Evolutionary conservation across 768 basidiomycete species (phyloP).

Genomic region (Podaxis sp.): DNA sequence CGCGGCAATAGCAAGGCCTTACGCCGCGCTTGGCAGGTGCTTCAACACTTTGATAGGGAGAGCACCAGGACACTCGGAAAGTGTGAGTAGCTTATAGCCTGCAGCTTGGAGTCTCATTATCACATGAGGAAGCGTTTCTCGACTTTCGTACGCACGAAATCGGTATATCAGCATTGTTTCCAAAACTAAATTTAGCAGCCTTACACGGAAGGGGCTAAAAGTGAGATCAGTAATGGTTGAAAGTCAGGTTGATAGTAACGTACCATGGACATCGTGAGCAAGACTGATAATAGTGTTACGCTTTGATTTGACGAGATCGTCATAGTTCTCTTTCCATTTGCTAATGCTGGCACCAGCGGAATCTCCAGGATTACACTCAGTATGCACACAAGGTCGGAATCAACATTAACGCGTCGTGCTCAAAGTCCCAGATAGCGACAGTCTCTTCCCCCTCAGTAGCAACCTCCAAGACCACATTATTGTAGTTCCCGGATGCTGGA

Average conservation of each 20-base stretch:
- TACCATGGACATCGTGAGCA: constrained; percentile 15
- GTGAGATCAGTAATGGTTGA: background rate
- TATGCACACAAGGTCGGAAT: no score
- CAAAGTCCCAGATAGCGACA: constrained; percentile 24
- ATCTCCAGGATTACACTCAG: constrained; percentile 11
- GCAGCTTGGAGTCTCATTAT: constrained; percentile 22
- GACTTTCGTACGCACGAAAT: background rate
- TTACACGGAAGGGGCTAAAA: background rate
- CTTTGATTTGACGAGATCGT: background rate
- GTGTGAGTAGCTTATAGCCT: constrained; percentile 23
- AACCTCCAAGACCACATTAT: constrained; percentile 18
- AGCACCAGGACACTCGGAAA: constrained; percentile 24
- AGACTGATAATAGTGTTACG: constrained; percentile 13
- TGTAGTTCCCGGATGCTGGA: constrained; percentile 21
- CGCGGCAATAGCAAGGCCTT: background rate
- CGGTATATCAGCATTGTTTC: background rate
- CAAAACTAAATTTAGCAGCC: background rate
- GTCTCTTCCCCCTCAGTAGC: constrained; percentile 16
- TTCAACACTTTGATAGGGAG: constrained; percentile 30
- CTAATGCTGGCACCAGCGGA: constrained; percentile 2
- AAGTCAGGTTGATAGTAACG: background rate
- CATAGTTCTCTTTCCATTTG: constrained; percentile 8
- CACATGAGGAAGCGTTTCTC: constrained; percentile 17
- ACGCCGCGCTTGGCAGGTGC: constrained; percentile 30
- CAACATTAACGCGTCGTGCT: constrained; percentile 10